Evolutionary conservation across 495 filamentous ascomycete genomes (phyloP).

Genomic region (Lasiosphaeriaceae sp.): DNA sequence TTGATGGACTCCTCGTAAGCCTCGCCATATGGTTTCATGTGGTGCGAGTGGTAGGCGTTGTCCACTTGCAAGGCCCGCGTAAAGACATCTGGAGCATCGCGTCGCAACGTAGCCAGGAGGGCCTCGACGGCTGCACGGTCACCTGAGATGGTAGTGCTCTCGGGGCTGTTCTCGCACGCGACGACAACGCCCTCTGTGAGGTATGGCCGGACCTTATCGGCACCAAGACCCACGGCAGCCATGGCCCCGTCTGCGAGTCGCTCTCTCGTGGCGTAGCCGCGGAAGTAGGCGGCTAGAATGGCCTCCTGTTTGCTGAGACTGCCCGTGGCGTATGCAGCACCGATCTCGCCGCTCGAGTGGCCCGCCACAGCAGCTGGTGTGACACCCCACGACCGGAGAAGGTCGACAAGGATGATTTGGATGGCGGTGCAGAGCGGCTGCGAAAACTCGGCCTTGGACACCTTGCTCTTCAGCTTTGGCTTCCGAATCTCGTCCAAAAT

Average conservation of each 20-base stretch:
- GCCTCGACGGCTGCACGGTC: too few species aligned
- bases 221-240: too few species aligned
- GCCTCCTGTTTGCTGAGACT: constrained; percentile 38
- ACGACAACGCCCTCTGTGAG: too few species aligned
- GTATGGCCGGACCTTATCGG: too few species aligned
- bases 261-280: too few species aligned
- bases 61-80: constrained; percentile 36
- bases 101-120: too few species aligned
- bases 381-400: constrained; percentile 41
- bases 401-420: constrained; percentile 42
- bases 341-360: constrained; percentile 60
- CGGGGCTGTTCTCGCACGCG: too few species aligned
- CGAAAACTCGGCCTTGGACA: constrained; percentile 29
- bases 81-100: constrained; percentile 38
- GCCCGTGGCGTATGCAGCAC: constrained; percentile 40
- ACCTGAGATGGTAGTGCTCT: too few species aligned
- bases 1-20: constrained; percentile 26
- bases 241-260: too few species aligned
- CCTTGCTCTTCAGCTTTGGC: not conserved
- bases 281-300: constrained; percentile 47
- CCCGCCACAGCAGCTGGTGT: constrained; percentile 44
- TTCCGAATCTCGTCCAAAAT: constrained; percentile 17
- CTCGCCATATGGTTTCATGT: constrained; percentile 35
- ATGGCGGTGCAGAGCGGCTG: constrained; percentile 48
- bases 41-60: constrained; percentile 42